Percentiles rank a stretch among this genome's conserved stretches.
These are phyloP conservation scores for Chlorella sp. DNA, from an alignment of 139 green algal genomes.

Conservation along the genomic window DNA sequence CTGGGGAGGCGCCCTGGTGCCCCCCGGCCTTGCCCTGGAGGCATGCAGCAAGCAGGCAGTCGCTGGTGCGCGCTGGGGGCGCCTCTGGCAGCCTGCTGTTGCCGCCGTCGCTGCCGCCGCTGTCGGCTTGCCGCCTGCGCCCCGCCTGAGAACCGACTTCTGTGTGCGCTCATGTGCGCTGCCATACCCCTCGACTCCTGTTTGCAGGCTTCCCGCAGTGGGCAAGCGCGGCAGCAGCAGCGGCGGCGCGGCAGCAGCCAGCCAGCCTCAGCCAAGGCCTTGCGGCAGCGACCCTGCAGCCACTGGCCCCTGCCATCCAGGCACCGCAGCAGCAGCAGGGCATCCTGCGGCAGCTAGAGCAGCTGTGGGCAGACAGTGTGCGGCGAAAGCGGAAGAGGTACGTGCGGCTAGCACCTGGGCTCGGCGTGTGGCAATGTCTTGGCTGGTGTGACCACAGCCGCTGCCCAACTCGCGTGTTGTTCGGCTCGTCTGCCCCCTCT, in stretches of 20 bases:
- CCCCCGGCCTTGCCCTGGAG: no score
- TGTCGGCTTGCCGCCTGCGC: no score
- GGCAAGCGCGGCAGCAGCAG: neutral
- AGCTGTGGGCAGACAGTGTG: constrained; percentile 24
- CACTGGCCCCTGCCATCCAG: neutral
- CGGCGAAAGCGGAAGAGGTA: constrained; percentile 46
- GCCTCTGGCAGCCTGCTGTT: no score
- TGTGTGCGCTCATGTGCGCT: neutral
- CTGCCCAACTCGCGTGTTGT: no score
- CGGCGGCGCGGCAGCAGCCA: neutral
- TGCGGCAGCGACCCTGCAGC: neutral
- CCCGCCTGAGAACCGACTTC: no score
- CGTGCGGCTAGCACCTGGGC: no score
- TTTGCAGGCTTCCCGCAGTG: neutral
- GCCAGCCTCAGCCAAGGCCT: neutral
- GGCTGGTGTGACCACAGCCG: no score
- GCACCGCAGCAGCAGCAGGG: neutral
- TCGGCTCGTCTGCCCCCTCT: no score
- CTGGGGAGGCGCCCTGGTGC: no score
- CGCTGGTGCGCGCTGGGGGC: no score
- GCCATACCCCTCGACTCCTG: neutral
- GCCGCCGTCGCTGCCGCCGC: neutral
- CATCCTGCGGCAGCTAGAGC: neutral
- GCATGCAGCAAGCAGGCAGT: no score
- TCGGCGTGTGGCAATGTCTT: no score